Base-by-base conservation (phyloP, 2,329 filamentous ascomycete genomes). In the Penicillium sp. region DNA sequence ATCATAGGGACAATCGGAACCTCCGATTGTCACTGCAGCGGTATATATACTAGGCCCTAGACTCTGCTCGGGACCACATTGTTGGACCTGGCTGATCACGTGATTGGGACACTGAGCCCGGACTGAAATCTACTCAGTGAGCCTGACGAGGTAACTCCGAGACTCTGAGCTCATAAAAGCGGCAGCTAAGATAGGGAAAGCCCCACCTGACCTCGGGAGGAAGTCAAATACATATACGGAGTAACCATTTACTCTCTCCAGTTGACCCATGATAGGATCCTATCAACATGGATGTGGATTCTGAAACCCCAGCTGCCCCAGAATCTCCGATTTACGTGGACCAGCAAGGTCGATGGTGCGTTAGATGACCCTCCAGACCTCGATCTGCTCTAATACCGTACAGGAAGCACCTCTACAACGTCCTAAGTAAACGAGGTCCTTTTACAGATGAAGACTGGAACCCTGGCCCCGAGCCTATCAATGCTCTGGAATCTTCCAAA, bases 401-500 rank as follows among this genome's bases (percentile, higher is more conserved):
- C 60, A 95, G 92, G 92, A 87, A 85, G 74, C 88, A 96, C 72
- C 83, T 97, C 56, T 87, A 97, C 76, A 87, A 84, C 60, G 87
- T 97, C 63, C 83, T 96, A 55, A 87, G 82, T 57, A 87, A 87
- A 33, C 78, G 83, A 4, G 93, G 94, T 1, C 91, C 94, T 1
- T 96, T 90, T 73, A 92, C 89, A 34, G 88, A 92, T 62, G 82
- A 85, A 29, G 84, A 81, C 50, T 83, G 78, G 70, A 73, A 78
- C 10, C 79, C 80, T 47, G 82, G 78, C 55, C 76, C 72, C 65
- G 80, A 77, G 60, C 79, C 79, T 55, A 81, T 81, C 67, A 79
- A 79, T 59, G 82, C 75, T 59, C 78, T 91, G 63, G 86, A 89
- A 57, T 81, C 81, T 46, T 86, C 90, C 68, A 94, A 91, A 74